Evolutionary conservation across 148 eudicot species (phyloP).

Genomic region (Silene conica): DNA sequence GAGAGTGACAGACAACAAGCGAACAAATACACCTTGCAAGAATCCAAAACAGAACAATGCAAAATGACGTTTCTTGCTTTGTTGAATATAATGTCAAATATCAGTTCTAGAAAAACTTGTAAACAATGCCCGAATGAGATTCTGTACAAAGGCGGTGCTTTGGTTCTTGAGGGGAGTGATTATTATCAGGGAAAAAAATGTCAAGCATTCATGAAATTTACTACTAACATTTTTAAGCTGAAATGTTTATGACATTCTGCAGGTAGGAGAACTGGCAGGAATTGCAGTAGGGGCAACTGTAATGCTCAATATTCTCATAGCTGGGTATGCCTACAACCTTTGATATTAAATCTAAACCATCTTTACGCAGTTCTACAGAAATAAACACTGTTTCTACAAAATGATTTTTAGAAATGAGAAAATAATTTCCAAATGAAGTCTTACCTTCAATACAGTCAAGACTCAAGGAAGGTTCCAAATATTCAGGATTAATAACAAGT

Average conservation of each 20-base stretch:
- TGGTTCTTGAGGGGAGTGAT: too few species aligned
- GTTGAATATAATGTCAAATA: neutral
- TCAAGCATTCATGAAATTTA: slow-evolving; percentile 1
- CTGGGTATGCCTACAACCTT: slow-evolving; percentile 51
- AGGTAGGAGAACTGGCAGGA: slow-evolving; percentile 94
- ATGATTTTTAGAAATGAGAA: too few species aligned
- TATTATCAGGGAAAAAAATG: too few species aligned
- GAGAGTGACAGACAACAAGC: too few species aligned
- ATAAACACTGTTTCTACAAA: too few species aligned
- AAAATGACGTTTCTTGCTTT: neutral
- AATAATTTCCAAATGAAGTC: too few species aligned
- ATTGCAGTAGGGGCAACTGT: slow-evolving; percentile 98
- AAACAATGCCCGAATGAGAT: neutral
- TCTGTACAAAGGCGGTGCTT: too few species aligned
- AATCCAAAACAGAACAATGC: too few species aligned
- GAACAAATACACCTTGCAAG: too few species aligned
- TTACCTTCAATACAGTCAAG: too few species aligned
- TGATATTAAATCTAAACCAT: neutral
- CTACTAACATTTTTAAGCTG: slow-evolving; percentile 12
- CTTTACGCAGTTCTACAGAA: neutral
- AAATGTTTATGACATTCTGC: slow-evolving; percentile 20
- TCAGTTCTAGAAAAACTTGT: neutral
- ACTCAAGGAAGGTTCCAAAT: too few species aligned
- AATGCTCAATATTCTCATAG: slow-evolving; percentile 93
- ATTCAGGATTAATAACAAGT: too few species aligned